Evolutionary conservation across 1,284 basidiomycete genomes (phyloP), one percentile per base, ranked within the genome.

Genomic region (Bjerkandera adusta): DNA sequence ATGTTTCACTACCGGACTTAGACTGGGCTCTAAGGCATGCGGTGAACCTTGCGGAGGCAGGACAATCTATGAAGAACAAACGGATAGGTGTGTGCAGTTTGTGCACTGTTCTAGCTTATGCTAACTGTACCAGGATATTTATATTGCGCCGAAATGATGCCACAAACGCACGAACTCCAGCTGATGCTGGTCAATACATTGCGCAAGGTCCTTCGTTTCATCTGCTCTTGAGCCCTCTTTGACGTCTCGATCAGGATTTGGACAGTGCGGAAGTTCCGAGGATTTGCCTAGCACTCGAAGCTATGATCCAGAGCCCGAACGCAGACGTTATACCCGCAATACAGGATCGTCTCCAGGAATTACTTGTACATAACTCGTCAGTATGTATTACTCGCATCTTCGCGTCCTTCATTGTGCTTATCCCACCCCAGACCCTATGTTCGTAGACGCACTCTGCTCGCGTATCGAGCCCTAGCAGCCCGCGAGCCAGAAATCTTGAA

Each of bases 181-280:
- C 68, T 91, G n/a, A 88, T 91, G 86, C 69, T 91, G 11, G 81
- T 91, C 36, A 91, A 91, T 53, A 89, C 88, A 1, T 58, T 89
- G 32, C 81, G 87, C 51, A 90, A 90, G 73, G 87, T 82, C 54
- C 35, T 30, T 38, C 29, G 13, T 26, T 27, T 8, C 11, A 5
- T 10, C 16, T 13, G 16, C 25, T 6, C 1, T 29, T 12, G 25
- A 42, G 6, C 21, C 18, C 21, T 12, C 11, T 34, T 32, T 48
- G 49, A 46, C n/a, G 20, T 21, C 15, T 36, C 18, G 45, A 29
- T 38, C 47, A 88, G 88, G 85, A 90, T 59, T 58, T 91, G 27
- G 83, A 86, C 60, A 77, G 76, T 50, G 49, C 68, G 2, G 66
- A 70, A 4, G 55, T 76, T 22, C 57, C 79, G 20, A 72, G 73